Conservation (phyloP, 139 green algal species). For the Parachlorella kessleri region DNA sequence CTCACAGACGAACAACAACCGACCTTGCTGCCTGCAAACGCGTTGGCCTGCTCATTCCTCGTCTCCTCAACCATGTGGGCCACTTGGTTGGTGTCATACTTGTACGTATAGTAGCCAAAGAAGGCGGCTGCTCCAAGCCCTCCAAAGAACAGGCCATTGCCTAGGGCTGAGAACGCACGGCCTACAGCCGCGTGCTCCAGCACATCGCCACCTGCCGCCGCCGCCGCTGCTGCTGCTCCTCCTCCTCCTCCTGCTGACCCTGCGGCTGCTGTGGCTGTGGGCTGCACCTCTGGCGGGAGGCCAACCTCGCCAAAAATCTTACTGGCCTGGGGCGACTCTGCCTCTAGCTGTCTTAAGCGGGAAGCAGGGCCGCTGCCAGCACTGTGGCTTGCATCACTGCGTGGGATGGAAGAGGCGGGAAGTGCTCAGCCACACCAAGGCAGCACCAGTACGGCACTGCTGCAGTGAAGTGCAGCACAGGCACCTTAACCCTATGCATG, state of each 20-base stretch:
- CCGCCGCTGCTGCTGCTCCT: constrained; percentile 12
- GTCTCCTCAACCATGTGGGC: constrained; percentile 50
- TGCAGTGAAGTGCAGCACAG: too few relatives aligned
- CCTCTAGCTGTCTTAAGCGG: constrained; percentile 11
- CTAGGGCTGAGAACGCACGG: constrained; percentile 18
- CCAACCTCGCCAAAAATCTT: constrained; percentile 54
- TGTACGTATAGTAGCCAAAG: constrained; percentile 73
- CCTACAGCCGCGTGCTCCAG: constrained; percentile 1
- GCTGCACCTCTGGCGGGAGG: constrained; percentile 10
- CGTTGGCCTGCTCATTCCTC: constrained; percentile 26
- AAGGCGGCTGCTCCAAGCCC: constrained; percentile 42
- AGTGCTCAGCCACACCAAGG: too few relatives aligned
- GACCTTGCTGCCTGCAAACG: constrained; percentile 32
- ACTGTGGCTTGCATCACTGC: constrained; percentile 21
- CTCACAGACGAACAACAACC: too few relatives aligned
- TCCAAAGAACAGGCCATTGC: constrained; percentile 61
- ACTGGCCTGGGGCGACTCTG: constrained; percentile 14
- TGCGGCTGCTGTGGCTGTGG: constrained; percentile 1
- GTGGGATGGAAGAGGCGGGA: too few relatives aligned
- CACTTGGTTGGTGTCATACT: constrained; percentile 38
- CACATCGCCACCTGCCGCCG: constrained; percentile 4
- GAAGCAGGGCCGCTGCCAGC: background rate
- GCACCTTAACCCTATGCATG: too few relatives aligned
- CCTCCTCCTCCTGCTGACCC: background rate
- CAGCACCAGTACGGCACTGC: too few relatives aligned